Evolutionary conservation across 495 filamentous ascomycete species (phyloP), one percentile per base, ranked within the genome.

Genomic region (Podospora pseudopauciseta): DNA sequence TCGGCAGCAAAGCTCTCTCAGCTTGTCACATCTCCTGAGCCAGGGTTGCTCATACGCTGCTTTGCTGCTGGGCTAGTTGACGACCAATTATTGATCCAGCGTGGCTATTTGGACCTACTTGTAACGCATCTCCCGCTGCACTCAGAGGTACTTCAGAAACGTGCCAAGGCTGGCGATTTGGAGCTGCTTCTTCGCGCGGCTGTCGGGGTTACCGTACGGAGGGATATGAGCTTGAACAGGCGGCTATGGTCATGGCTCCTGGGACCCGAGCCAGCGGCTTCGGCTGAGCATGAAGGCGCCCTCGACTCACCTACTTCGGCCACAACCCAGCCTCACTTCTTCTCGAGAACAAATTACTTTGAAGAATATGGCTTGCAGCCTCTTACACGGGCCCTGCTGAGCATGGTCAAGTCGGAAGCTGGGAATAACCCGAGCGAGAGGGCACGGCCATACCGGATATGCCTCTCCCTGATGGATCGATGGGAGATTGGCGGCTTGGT

Each of bases 221-320:
- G 94, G 77, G 95, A 99, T 61, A 98, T 98, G 95, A 94, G 93
- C 72, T 81, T 99, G 63, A 99, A 99, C 75, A 83, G 95, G 67
- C 85, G 95, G 53, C 81, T 99, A 49, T 99, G 95, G 94, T 84
- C 91, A n/a, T 99, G 95, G 95, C 87, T 97, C 66, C 81, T 99
- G 7, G 95, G 95, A 2, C 94, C 93, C 1, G 91, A 95, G 65
- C 85, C 86, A 28, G 68, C 84, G 1, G 65, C 70, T 3, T 80
- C 77, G 53, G 82, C 83, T 27, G 77, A 82, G n/a, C 67, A 73
- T 7, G 83, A 84, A 39, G 76, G 76, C 39, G 75, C 75, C n/a
- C 65, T 78, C 9, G 83, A 88, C 69, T 82, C 84, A 27, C 82
- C 84, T 20, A 73, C 77, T 56, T 83, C 81, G 11, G 79, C 81